Conservation (phyloP, 768 basidiomycete genomes). For the Gelatoporia subvermispora region DNA sequence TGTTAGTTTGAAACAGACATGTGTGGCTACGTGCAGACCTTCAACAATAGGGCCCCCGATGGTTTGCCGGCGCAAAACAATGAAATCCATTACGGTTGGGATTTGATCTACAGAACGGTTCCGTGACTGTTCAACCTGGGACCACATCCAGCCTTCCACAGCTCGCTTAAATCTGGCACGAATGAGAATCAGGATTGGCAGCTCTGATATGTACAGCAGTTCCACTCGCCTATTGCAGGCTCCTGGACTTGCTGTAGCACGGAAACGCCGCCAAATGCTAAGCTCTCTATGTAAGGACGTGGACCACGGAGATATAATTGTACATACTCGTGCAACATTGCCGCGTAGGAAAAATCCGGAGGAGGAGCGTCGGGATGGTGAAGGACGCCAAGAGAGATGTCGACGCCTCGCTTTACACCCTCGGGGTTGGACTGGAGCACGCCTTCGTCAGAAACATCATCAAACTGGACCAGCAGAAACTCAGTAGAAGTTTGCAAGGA, state of each 20-base stretch:
- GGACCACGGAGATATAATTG: neutral
- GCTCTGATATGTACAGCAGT: too few species aligned
- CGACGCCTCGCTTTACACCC: slow-evolving; percentile 29
- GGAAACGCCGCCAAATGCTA: slow-evolving; percentile 30
- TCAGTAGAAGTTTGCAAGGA: neutral
- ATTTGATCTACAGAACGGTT: slow-evolving; percentile 32
- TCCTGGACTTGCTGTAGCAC: slow-evolving; percentile 31
- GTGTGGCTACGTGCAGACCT: slow-evolving; percentile 20
- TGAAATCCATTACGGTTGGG: slow-evolving; percentile 33
- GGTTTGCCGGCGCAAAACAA: slow-evolving; percentile 32
- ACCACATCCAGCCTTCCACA: slow-evolving; percentile 30
- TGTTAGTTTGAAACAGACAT: too few species aligned
- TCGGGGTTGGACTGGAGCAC: slow-evolving; percentile 32
- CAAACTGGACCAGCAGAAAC: slow-evolving; percentile 19
- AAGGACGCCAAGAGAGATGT: slow-evolving; percentile 27
- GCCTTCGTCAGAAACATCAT: slow-evolving; percentile 34
- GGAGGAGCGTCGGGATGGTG: slow-evolving; percentile 22
- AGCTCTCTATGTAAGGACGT: neutral
- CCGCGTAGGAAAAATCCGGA: slow-evolving; percentile 32
- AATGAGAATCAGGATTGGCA: too few species aligned
- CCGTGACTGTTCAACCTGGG: slow-evolving; percentile 31
- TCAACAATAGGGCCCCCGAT: slow-evolving; percentile 35
- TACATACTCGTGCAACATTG: slow-evolving; percentile 35
- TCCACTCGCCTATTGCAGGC: slow-evolving; percentile 22
- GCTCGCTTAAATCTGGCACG: slow-evolving; percentile 26